A percentile compares a stretch with the other conserved stretches of the same genome.
Conservation (phyloP, 2,329 filamentous ascomycete genomes). For the Pseudogymnoascus sp. region DNA sequence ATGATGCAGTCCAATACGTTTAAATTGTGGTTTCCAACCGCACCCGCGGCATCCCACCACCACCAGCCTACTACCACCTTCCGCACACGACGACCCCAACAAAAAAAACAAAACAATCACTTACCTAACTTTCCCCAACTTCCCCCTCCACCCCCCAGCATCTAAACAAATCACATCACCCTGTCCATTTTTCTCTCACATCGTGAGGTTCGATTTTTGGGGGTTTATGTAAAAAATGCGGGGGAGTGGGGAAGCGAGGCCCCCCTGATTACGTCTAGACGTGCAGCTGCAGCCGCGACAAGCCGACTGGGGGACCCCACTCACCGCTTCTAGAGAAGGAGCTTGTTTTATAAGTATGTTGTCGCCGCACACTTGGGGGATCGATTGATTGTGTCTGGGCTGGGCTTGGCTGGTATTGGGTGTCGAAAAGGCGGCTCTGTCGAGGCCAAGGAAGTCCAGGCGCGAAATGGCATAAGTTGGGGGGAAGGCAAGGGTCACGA, state of each 20-base stretch:
- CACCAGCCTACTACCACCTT: background rate
- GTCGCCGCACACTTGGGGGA: background rate
- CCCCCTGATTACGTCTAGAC: background rate
- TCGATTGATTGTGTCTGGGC: background rate
- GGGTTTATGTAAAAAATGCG: background rate
- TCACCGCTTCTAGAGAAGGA: background rate
- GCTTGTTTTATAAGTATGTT: background rate
- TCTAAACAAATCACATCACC: background rate
- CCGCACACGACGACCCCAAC: background rate
- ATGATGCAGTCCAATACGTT: background rate
- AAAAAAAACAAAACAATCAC: background rate
- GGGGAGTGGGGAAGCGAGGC: background rate
- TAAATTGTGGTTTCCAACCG: background rate
- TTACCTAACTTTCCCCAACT: background rate
- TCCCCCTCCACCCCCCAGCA: background rate
- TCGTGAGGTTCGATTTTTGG: background rate
- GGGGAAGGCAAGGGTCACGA: background rate
- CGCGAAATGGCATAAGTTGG: background rate
- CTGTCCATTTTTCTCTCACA: background rate
- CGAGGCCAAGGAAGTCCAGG: background rate
- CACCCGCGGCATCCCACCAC: background rate
- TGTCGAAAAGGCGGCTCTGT: background rate
- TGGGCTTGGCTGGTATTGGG: background rate
- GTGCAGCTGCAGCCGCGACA: background rate
- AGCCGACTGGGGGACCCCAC: background rate